Base-by-base conservation (phyloP, 129 eudicot genomes). In the Centella asiatica region DNA sequence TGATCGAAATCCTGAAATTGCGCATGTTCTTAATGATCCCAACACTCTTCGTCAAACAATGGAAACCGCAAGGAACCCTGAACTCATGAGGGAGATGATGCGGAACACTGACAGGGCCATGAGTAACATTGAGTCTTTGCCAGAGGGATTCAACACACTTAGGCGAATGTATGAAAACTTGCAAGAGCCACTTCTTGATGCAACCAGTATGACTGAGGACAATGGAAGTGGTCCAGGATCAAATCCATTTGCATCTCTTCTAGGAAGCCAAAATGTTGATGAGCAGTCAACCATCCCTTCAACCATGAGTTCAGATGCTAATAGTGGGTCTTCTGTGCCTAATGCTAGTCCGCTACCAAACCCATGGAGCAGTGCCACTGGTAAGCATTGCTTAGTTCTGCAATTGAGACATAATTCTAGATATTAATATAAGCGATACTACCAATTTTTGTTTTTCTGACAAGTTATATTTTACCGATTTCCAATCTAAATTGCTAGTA, bases 131-230 rank as follows among this genome's bases (percentile, higher is more conserved):
- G 95, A 90, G 77, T 79, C 97, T 42, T 86, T 89, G 66, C 95
- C 97, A 56, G 97, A 86, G 80, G 97, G 97, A 42, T 90, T 86
- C 66, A 90, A 86, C 81, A 86, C 77, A 90, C 94, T 84, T n/a
- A 90, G 95, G 69, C 79, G 94, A 40, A 90, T 84, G 94, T 86
- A 90, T 76, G 98, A 90, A 78, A 90, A 84, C 69, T 90, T 84
- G 42, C 95, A 84, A 72, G 98, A 84, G 64, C 94, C 95, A 1
- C 74, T 92, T 62, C 69, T 84, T 57, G 84, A 87, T 76, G 94
- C 94, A 52, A 81, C 95, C 15, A 84, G 90, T 24, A 75, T 75
- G 86, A 76, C 80, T 62, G 85, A 83, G 59, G 87, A 78, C 54
- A 51, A 72, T 48, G 62, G 80, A 44, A 81, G 69, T 71, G 86